A percentile compares a stretch with the other conserved stretches of the same genome.
These are phyloP conservation scores for Thozetella sp. DNA, from an alignment of 495 filamentous ascomycete species.

Conservation along the genomic window DNA sequence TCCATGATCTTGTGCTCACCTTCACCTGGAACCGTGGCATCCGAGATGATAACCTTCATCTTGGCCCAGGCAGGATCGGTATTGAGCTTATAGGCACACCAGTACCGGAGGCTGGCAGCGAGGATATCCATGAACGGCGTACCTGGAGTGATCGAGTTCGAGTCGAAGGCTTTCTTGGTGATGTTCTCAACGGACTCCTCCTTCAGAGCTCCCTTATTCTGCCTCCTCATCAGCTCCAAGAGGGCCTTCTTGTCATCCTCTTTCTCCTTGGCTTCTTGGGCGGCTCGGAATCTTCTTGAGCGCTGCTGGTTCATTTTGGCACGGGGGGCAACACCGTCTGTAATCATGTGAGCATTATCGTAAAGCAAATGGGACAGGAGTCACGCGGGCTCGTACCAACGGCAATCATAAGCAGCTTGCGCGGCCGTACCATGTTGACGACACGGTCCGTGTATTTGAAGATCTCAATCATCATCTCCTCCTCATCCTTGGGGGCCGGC, in stretches of 20 bases:
- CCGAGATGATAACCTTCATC: conserved; percentile 97
- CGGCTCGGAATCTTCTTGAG: conserved; percentile 86
- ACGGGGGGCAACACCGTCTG: conserved; percentile 90
- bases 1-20: conserved; percentile 99
- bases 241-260: conserved; percentile 89
- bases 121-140: conserved; percentile 99
- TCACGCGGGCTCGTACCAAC: conserved; percentile 66
- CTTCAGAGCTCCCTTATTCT: conserved; percentile 64
- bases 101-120: conserved; percentile 88
- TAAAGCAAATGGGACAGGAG: not conserved
- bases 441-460: conserved; percentile 98
- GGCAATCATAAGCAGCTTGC: conserved; percentile 96
- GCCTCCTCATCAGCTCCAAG: conserved; percentile 74
- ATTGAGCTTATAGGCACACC: conserved; percentile 95
- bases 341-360: conserved; percentile 31
- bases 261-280: conserved; percentile 91
- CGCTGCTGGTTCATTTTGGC: conserved; percentile 99
- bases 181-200: conserved; percentile 63
- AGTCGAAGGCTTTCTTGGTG: conserved; percentile 93
- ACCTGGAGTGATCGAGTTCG: conserved; percentile 96
- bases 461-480: conserved; percentile 98
- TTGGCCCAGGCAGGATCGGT: conserved; percentile 96
- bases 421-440: conserved; percentile 95
- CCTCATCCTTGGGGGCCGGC: conserved; percentile 87
- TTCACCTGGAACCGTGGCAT: conserved; percentile 96